A percentile compares a stretch with the other conserved stretches of the same genome.
Evolutionary conservation across 768 basidiomycete species (phyloP).

Genomic region (Amanita pseudoporphyria): DNA sequence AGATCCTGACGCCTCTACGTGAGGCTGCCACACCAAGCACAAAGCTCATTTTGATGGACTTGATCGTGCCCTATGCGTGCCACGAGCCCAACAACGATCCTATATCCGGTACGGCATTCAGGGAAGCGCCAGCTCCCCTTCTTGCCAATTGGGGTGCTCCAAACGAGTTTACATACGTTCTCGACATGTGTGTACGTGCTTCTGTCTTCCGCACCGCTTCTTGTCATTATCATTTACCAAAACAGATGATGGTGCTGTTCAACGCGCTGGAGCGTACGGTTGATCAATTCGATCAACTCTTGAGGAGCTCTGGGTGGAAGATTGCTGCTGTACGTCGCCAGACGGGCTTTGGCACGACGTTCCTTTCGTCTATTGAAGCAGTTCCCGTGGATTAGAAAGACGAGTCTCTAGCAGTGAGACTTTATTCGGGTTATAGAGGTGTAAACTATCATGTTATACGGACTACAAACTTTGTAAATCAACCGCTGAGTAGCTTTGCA

Average conservation of each 20-base stretch:
- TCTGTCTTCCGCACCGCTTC: too few species aligned
- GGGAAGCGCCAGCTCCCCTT: constrained; percentile 24
- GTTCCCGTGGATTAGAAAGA: too few species aligned
- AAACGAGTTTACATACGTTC: constrained; percentile 25
- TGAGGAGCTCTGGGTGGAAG: constrained; percentile 24
- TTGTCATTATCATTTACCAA: too few species aligned
- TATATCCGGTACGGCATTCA: constrained; percentile 16
- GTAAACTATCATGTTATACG: too few species aligned
- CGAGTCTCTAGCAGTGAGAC: too few species aligned
- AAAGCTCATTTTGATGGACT: too few species aligned
- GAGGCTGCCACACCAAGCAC: constrained; percentile 15
- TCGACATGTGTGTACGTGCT: constrained; percentile 25
- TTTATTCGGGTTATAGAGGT: too few species aligned
- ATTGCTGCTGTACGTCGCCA: constrained; percentile 17
- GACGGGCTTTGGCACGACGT: constrained; percentile 11
- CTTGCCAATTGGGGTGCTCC: constrained; percentile 29
- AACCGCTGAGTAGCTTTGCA: too few species aligned
- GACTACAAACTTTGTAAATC: too few species aligned
- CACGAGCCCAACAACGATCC: background rate
- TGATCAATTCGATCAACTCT: constrained; percentile 19
- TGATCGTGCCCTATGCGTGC: constrained; percentile 17
- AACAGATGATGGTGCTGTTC: constrained; percentile 29
- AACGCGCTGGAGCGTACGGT: constrained; percentile 31
- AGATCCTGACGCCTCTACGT: constrained; percentile 24
- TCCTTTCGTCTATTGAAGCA: constrained; percentile 19